Base-by-base conservation (phyloP, 2,329 filamentous ascomycete species). In the Neofusicoccum sp. region DNA sequence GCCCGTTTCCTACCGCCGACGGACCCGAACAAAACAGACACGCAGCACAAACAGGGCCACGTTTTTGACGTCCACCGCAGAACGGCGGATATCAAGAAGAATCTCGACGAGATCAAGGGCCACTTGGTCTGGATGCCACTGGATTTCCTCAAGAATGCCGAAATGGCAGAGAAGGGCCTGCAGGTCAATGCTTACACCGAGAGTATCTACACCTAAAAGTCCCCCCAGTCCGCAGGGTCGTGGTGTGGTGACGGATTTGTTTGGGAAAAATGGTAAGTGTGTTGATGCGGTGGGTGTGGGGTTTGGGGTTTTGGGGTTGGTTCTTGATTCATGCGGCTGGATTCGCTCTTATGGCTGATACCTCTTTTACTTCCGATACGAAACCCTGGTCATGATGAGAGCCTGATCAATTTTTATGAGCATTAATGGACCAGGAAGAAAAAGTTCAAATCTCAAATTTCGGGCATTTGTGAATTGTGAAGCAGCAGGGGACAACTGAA, bases 121-220 rank as follows among this genome's bases (percentile, higher is more conserved):
- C 93, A 98, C 78, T 75, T 98, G 41, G 93, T 98, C 6, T 96
- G 91, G 90, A 93, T 96, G 87, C 92, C 92, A n/a, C 74, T 98
- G 69, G 85, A 92, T 47, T 98, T 96, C 72, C 75, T 98, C 70
- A 82, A 84, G 68, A 87, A 96, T 65, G 91, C 88, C 0, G 83
- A 90, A 68, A 96, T 98, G 92, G 93, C 93, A 0, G 93, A 97
- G 78, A 85, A 84, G 69, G 93, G 93, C 0, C 70, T 98, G 74
- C 88, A 92, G 75, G 86, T 98, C 41, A 98, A 98, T 73, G 78
- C 84, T 47, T 89, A 86, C 70, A 98, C 93, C 0, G 91, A 97
- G 80, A 91, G 90, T 82, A 85, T 96, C 63, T 95, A 91, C 72
- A 90, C 89, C 5, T 91, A 57, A 64, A 57, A n/a, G 11, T 33